These are phyloP conservation scores for Digitaria exilis DNA, from an alignment of 202 grass and related monocot species.

Conservation along the genomic window DNA sequence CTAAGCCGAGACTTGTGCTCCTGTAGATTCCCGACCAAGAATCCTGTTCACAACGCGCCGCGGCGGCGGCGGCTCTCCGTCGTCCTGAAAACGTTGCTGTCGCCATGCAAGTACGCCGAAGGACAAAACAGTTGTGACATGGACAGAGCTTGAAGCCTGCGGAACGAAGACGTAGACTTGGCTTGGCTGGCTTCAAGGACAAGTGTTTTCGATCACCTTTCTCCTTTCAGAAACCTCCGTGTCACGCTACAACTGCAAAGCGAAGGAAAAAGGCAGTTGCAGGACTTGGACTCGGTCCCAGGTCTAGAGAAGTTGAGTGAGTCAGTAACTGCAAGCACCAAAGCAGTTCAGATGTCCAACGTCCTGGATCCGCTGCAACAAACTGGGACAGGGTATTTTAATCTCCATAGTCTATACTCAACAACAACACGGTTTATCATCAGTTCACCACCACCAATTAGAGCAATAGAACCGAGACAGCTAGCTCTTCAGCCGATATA, in stretches of 20 bases:
- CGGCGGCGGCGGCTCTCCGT: not conserved
- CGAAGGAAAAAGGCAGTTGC: not conserved
- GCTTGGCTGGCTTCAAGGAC: not conserved
- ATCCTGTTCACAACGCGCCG: slow-evolving; percentile 13
- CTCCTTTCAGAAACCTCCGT: not conserved
- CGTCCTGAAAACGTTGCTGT: not conserved
- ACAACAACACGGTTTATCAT: not conserved
- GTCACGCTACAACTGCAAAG: not conserved
- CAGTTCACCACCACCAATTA: too few relatives aligned
- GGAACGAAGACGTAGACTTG: slow-evolving; percentile 11
- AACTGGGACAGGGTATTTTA: not conserved
- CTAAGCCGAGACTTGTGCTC: not conserved
- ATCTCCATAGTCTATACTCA: not conserved
- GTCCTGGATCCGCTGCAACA: slow-evolving; percentile 15
- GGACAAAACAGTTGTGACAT: not conserved
- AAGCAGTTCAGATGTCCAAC: slow-evolving; percentile 20
- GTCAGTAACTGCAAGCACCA: not conserved
- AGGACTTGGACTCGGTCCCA: slow-evolving; percentile 39
- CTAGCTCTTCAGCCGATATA: not conserved
- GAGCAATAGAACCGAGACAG: not conserved
- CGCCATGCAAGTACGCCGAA: not conserved
- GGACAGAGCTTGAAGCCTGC: slow-evolving; percentile 8
- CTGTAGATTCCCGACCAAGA: not conserved
- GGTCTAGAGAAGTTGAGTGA: not conserved
- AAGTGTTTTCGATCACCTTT: not conserved